phyloP scores from a whole-genome alignment of 306 rosid genomes.

The Rubus idaeus region DNA sequence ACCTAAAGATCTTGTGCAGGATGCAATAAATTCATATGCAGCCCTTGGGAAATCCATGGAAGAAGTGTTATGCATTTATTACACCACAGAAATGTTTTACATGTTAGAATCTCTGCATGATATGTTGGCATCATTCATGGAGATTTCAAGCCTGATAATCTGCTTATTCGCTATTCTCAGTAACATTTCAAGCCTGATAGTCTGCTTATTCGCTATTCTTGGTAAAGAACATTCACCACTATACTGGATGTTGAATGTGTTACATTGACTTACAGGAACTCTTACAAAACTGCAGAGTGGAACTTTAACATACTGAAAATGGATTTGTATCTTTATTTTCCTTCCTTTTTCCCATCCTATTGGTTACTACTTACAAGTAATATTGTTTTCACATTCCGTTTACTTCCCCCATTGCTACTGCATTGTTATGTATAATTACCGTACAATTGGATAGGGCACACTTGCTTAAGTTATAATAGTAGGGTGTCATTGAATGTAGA shows the following conservation, averaged over 20 bases:
- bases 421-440: not conserved
- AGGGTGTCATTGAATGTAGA: not conserved
- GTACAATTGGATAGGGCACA: not conserved
- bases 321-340: not conserved
- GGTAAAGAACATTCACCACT: constrained; percentile 41
- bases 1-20: constrained; percentile 49
- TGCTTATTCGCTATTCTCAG: constrained; percentile 89
- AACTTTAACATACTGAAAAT: no score
- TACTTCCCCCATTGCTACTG: not conserved
- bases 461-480: not conserved
- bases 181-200: constrained; percentile 92
- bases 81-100: constrained; percentile 84
- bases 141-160: constrained; percentile 97
- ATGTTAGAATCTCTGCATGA: constrained; percentile 77
- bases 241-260: constrained; percentile 17
- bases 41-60: constrained; percentile 80
- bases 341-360: not conserved
- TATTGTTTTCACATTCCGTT: not conserved
- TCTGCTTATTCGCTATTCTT: constrained; percentile 83
- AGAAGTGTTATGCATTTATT: constrained; percentile 79
- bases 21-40: constrained; percentile 68
- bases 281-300: not conserved
- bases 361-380: not conserved
- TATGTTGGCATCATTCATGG: constrained; percentile 86
- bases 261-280: not conserved